Evolutionary conservation across 2,329 filamentous ascomycete species (phyloP), one percentile per base, ranked within the genome.

Genomic region (Hirsutella thompsonii): DNA sequence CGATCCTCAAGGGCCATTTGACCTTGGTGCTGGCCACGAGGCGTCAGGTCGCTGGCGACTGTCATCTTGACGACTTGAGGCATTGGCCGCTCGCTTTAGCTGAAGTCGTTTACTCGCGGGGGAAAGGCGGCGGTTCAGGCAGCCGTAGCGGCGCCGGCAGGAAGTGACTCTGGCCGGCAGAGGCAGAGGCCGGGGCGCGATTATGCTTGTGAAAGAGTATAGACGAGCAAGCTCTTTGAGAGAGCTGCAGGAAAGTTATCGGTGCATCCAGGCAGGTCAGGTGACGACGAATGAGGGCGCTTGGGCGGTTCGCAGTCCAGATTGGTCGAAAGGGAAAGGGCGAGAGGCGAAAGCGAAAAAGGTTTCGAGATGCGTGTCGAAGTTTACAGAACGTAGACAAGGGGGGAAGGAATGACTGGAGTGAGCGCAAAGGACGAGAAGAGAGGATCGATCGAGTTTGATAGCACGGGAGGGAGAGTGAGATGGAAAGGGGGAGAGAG

Each of bases 1-100:
- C 89, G 81, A 59, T 98, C 92, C 60, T 95, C 89, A 41, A 98
- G 77, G 41, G 79, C 74, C 64, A 81, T 54, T 64, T 72, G 55
- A 59, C 69, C 67, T 42, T 74, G 68, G 39, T 74, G 68, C 51
- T 77, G 74, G 61, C 76, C 76, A 59, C 83, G 76, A 54, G 80
- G 76, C 62, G 81, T 74, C 55, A 79, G 67, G 56, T 90, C 86
- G 61, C 80, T 79, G 56, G 76, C 72, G 38, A 45, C 43, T 1
- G 43, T 45, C 43, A 45, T 45, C 30, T 20, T 36, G n/a, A 14
- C 35, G 40, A 30, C 26, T 23, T 20, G 36, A 16, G 21, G 18
- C 14, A 20, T 20, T 16, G 32, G 16, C 32, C n/a, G 39, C n/a
- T 8, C 14, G 13, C 28, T 42, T 20, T 20, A 28, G 36, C 23